Percentiles rank a stretch among this genome's conserved stretches.
These are phyloP conservation scores for Dorcoceras hygrometricum DNA, from an alignment of 257 asterid species.

Conservation along the genomic window DNA sequence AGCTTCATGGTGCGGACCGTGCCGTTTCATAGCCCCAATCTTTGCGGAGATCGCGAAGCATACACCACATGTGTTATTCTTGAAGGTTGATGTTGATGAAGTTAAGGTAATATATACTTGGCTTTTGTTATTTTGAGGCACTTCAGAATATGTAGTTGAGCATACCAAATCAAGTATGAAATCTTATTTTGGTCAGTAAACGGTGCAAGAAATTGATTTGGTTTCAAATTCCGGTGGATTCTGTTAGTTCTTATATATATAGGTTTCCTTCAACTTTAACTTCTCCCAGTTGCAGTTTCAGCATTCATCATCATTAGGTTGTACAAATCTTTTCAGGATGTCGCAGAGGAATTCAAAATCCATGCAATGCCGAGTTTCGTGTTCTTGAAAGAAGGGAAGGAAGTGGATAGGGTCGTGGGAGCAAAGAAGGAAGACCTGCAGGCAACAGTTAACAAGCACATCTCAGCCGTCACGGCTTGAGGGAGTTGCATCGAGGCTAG, in stretches of 20 bases:
- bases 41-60: conserved; percentile 74
- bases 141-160: too few relatives aligned
- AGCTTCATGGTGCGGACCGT: conserved; percentile 88
- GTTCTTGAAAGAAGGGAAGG: conserved; percentile 61
- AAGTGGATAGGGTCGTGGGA: conserved; percentile 61
- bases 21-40: conserved; percentile 70
- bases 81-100: conserved; percentile 94
- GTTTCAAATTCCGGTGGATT: too few relatives aligned
- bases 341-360: conserved; percentile 44
- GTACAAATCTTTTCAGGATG: conserved; percentile 30
- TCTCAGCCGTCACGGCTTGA: conserved; percentile 21
- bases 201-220: too few relatives aligned
- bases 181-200: too few relatives aligned
- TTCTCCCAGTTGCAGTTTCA: too few relatives aligned
- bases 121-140: too few relatives aligned
- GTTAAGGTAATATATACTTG: conserved; percentile 40
- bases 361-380: conserved; percentile 88
- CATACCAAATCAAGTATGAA: too few relatives aligned
- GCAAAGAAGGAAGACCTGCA: conserved; percentile 57
- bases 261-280: too few relatives aligned
- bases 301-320: too few relatives aligned
- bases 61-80: conserved; percentile 47
- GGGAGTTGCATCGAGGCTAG: background rate
- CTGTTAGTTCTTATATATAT: too few relatives aligned
- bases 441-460: conserved; percentile 27